Conservation (phyloP, 306 rosid species). For the Nissolia schottii region DNA sequence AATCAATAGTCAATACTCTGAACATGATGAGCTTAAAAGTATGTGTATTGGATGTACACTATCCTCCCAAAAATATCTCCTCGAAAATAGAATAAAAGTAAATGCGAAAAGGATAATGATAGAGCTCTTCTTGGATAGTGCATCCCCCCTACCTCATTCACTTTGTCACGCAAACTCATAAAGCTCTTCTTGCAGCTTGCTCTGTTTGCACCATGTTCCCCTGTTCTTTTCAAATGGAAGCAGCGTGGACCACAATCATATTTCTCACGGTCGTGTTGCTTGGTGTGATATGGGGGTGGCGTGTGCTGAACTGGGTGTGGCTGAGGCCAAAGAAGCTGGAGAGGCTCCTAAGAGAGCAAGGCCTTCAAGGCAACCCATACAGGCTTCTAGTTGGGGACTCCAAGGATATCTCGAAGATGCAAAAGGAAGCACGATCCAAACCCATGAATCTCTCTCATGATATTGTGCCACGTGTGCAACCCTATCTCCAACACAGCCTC, state of each 20-base stretch:
- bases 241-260: not conserved
- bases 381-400: conserved; percentile 30
- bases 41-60: too few species aligned
- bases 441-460: conserved; percentile 14
- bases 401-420: not conserved
- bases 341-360: conserved; percentile 37
- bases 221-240: not conserved
- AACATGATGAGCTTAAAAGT: too few species aligned
- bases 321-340: conserved; percentile 50
- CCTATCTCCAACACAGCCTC: not conserved
- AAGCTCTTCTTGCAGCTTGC: too few species aligned
- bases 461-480: not conserved
- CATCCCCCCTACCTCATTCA: too few species aligned
- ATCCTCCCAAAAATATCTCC: too few species aligned
- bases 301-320: conserved; percentile 40
- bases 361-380: conserved; percentile 41
- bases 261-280: not conserved
- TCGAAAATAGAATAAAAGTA: too few species aligned
- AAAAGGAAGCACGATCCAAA: not conserved
- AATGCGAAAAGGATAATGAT: too few species aligned
- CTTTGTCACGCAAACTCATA: too few species aligned
- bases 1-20: too few species aligned
- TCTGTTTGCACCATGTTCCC: not conserved
- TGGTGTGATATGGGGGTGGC: conserved; percentile 28
- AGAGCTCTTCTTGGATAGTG: too few species aligned